Conservation (phyloP, 1,284 basidiomycete genomes). For the Omphalotus olearius region DNA sequence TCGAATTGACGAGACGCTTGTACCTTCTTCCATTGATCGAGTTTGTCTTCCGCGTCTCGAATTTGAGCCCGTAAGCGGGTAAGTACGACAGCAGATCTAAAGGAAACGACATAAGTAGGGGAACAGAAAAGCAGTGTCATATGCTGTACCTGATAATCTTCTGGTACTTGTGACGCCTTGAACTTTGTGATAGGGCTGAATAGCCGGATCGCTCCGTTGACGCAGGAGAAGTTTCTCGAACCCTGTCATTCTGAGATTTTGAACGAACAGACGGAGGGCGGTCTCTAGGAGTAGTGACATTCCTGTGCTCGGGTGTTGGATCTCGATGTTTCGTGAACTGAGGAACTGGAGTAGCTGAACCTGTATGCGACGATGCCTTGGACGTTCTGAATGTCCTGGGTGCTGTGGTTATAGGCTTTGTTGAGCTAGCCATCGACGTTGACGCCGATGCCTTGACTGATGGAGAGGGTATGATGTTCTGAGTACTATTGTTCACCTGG, state of each 20-base stretch:
- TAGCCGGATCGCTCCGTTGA: not conserved
- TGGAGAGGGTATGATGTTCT: too few species aligned
- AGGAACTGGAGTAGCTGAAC: not conserved
- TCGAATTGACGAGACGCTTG: constrained; percentile 10
- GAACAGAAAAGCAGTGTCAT: too few species aligned
- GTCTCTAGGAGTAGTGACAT: too few species aligned
- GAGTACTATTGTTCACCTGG: too few species aligned
- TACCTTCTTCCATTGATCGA: constrained; percentile 9
- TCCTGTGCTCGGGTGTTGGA: too few species aligned
- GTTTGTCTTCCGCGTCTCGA: not conserved
- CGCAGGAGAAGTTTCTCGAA: constrained; percentile 1
- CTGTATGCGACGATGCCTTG: not conserved
- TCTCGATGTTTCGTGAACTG: not conserved
- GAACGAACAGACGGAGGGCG: too few species aligned
- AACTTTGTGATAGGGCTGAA: not conserved
- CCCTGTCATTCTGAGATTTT: too few species aligned
- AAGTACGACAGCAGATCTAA: not conserved
- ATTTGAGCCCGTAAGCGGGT: not conserved
- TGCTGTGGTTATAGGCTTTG: not conserved
- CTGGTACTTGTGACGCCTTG: not conserved
- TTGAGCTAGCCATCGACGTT: too few species aligned
- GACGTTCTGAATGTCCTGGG: not conserved
- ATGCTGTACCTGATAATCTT: too few species aligned
- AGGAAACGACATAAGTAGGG: not conserved
- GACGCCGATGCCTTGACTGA: too few species aligned